Percentiles rank a stretch among this genome's conserved stretches.
These are phyloP conservation scores for Lachancea cidri DNA, from an alignment of 805 yeast species.

Conservation along the genomic window DNA sequence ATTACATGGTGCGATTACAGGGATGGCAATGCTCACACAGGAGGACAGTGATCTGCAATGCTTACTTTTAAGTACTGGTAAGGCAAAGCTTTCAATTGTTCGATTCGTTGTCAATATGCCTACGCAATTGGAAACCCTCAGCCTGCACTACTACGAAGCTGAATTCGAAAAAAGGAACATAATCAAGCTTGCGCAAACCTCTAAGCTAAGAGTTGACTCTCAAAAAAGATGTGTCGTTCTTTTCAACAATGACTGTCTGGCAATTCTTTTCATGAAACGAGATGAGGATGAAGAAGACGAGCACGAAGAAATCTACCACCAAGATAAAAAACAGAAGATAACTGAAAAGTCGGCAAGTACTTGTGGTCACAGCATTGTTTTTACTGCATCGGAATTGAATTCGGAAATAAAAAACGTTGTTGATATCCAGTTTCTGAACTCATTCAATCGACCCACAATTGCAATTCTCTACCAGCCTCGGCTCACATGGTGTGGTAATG, in stretches of 20 bases:
- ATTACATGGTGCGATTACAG: conserved; percentile 65
- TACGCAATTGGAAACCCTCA: conserved; percentile 56
- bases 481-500: conserved; percentile 71
- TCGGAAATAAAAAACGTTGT: conserved; percentile 54
- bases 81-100: conserved; percentile 73
- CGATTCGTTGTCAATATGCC: conserved; percentile 58
- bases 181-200: conserved; percentile 25
- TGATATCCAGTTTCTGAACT: conserved; percentile 65
- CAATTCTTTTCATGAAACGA: conserved; percentile 60
- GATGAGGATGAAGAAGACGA: conserved; percentile 36
- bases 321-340: conserved; percentile 5
- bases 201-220: conserved; percentile 59
- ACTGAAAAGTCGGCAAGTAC: conserved; percentile 1
- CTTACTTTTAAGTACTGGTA: conserved; percentile 59
- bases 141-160: conserved; percentile 83
- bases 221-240: conserved; percentile 49
- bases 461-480: conserved; percentile 57
- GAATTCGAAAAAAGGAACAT: conserved; percentile 48
- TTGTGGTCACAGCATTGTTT: conserved; percentile 43
- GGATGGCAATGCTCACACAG: conserved; percentile 46
- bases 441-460: conserved; percentile 78
- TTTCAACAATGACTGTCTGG: conserved; percentile 62
- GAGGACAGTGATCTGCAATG: conserved; percentile 50
- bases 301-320: conserved; percentile 16
- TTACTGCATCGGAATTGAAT: conserved; percentile 54